phyloP scores from a whole-genome alignment of 345 rosid species.

The Brassica rapa region DNA sequence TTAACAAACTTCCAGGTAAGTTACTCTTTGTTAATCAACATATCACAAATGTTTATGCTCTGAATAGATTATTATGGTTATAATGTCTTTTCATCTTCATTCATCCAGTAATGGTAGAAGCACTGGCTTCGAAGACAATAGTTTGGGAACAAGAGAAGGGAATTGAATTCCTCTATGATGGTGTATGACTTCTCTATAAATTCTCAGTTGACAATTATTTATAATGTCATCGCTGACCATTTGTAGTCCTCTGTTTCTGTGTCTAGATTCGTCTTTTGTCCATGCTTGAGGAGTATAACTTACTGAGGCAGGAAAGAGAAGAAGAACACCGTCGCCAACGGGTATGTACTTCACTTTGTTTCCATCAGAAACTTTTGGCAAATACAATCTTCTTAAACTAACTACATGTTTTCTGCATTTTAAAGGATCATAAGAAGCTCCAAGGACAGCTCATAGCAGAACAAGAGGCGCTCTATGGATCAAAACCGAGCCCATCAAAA shows the following conservation, averaged over 20 bases:
- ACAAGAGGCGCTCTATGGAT: constrained; percentile 89
- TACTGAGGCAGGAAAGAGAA: constrained; percentile 85
- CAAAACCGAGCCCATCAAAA: constrained; percentile 95
- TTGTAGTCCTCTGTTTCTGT: neutral
- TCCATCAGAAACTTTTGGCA: neutral
- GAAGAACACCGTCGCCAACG: constrained; percentile 86
- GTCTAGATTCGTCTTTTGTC: constrained; percentile 77
- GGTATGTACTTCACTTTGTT: constrained; percentile 45
- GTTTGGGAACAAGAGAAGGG: constrained; percentile 93
- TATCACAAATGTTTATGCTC: neutral
- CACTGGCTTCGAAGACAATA: constrained; percentile 76
- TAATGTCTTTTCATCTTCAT: constrained; percentile 23
- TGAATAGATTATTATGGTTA: constrained; percentile 5
- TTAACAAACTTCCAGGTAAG: constrained; percentile 89
- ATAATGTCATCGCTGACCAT: neutral
- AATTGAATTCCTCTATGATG: constrained; percentile 80
- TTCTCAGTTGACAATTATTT: neutral
- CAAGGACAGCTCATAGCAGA: constrained; percentile 94
- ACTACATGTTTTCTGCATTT: constrained; percentile 13
- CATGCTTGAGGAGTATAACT: constrained; percentile 83
- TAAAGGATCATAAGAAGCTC: constrained; percentile 95
- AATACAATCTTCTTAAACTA: neutral
- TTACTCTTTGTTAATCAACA: neutral
- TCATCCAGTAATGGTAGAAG: constrained; percentile 80
- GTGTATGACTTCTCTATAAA: constrained; percentile 53